These are phyloP conservation scores for Curvularia hawaiiensis DNA, from an alignment of 2,329 filamentous ascomycete genomes.

Conservation along the genomic window DNA sequence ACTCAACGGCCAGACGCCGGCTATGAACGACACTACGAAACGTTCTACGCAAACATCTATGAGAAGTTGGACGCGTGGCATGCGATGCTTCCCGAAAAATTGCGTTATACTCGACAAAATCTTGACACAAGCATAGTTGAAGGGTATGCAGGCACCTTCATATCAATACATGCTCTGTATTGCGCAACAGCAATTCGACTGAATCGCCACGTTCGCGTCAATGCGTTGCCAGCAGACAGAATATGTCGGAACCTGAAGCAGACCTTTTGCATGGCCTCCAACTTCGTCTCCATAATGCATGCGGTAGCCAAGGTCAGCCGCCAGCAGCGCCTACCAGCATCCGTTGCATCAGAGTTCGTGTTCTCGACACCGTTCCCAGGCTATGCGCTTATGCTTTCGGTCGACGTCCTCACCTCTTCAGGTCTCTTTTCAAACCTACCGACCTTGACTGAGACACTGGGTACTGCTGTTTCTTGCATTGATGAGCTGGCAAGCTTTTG, in stretches of 20 bases:
- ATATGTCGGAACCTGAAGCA: slow-evolving; percentile 40
- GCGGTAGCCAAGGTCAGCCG: slow-evolving; percentile 33
- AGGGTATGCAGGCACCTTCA: slow-evolving; percentile 63
- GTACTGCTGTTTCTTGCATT: slow-evolving; percentile 59
- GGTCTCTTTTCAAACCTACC: slow-evolving; percentile 52
- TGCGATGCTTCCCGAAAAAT: slow-evolving; percentile 58
- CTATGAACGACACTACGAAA: slow-evolving; percentile 55
- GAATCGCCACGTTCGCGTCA: slow-evolving; percentile 60
- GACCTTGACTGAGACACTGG: slow-evolving; percentile 61
- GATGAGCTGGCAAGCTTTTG: slow-evolving; percentile 64
- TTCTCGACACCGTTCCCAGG: slow-evolving; percentile 64
- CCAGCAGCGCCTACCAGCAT: slow-evolving; percentile 35
- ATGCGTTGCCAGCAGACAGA: slow-evolving; percentile 34
- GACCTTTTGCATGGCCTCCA: slow-evolving; percentile 35
- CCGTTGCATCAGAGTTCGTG: slow-evolving; percentile 36
- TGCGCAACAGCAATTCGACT: slow-evolving; percentile 68
- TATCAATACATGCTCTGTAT: slow-evolving; percentile 71
- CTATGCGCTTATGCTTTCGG: slow-evolving; percentile 66
- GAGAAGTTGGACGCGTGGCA: slow-evolving; percentile 64
- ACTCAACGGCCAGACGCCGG: slow-evolving; percentile 51
- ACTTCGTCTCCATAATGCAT: slow-evolving; percentile 43
- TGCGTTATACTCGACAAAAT: slow-evolving; percentile 62
- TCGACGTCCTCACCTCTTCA: slow-evolving; percentile 69
- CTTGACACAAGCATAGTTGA: slow-evolving; percentile 60
- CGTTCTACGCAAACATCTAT: slow-evolving; percentile 59